These are phyloP conservation scores for Zopfochytrium polystomum DNA, from an alignment of 371 early-diverging fungal species.

Conservation along the genomic window DNA sequence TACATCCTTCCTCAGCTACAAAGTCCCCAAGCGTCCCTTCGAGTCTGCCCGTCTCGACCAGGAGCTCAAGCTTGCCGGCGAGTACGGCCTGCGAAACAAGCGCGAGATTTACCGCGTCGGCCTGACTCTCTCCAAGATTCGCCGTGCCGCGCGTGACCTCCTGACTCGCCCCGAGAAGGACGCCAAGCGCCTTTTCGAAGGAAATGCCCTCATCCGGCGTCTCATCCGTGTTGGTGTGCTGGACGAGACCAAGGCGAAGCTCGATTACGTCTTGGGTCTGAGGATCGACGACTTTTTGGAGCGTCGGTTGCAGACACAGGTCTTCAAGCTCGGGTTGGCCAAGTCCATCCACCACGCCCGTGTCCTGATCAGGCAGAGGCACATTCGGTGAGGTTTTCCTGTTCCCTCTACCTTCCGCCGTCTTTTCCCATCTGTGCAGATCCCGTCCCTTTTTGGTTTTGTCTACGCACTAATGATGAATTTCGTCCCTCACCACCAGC, in stretches of 20 bases:
- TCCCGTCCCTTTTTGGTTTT: background rate
- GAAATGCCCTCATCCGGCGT: slow-evolving; percentile 98
- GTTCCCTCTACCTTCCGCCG: background rate
- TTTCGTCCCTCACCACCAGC: slow-evolving; percentile 33
- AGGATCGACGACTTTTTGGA: slow-evolving; percentile 99
- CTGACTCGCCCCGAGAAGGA: slow-evolving; percentile 97
- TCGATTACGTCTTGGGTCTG: slow-evolving; percentile 98
- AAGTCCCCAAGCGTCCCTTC: slow-evolving; percentile 99
- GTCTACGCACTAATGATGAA: no score
- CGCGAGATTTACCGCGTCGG: slow-evolving; percentile 99
- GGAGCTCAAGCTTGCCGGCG: slow-evolving; percentile 98
- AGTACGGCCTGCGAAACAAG: slow-evolving; percentile 99
- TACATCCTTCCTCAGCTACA: slow-evolving; percentile 51
- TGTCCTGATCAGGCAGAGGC: slow-evolving; percentile 92
- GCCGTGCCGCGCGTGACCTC: slow-evolving; percentile 99
- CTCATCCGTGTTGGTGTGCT: slow-evolving; percentile 98
- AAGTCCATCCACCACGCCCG: slow-evolving; percentile 99
- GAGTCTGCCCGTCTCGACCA: slow-evolving; percentile 98
- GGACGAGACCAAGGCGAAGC: slow-evolving; percentile 94
- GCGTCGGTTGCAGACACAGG: slow-evolving; percentile 99
- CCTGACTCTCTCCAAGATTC: slow-evolving; percentile 96
- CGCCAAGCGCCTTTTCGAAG: slow-evolving; percentile 97
- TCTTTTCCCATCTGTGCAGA: background rate
- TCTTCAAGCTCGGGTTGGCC: slow-evolving; percentile 98
- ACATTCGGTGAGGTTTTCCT: slow-evolving; percentile 73